A percentile compares a stretch with the other conserved stretches of the same genome.
Conservation (phyloP, 768 basidiomycete species). For the Cyathus striatus region DNA sequence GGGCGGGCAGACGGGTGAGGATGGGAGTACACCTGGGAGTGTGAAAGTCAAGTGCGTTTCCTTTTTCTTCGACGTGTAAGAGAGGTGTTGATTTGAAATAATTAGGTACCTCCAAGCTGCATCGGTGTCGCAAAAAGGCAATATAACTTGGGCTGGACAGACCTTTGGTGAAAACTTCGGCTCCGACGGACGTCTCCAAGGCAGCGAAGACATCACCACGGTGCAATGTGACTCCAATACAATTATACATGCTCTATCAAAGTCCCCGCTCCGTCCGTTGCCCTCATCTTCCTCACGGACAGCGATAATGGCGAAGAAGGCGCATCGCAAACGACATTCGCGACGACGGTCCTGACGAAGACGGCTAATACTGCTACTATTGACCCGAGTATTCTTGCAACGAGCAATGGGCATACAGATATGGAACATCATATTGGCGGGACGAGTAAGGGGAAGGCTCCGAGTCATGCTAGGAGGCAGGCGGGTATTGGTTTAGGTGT, state of each 20-base stretch:
- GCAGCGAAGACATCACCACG: slow-evolving; percentile 47
- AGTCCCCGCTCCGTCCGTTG: slow-evolving; percentile 68
- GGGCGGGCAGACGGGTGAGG: slow-evolving; percentile 12
- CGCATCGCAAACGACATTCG: slow-evolving; percentile 36
- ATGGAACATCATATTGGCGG: slow-evolving; percentile 24
- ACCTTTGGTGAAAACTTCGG: slow-evolving; percentile 58
- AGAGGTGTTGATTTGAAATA: neutral
- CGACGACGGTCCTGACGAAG: slow-evolving; percentile 49
- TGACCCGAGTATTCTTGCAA: slow-evolving; percentile 49
- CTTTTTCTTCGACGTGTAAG: too few relatives aligned
- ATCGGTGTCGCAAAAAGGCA: slow-evolving; percentile 53
- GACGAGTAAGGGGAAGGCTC: slow-evolving; percentile 30
- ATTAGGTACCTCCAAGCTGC: slow-evolving; percentile 51
- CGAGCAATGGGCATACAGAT: slow-evolving; percentile 52
- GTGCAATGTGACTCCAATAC: slow-evolving; percentile 51
- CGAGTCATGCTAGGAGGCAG: slow-evolving; percentile 7
- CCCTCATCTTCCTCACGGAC: slow-evolving; percentile 65
- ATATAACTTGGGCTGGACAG: slow-evolving; percentile 79
- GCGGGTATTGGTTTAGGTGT: neutral
- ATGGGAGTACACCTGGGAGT: slow-evolving; percentile 26
- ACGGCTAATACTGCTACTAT: slow-evolving; percentile 48
- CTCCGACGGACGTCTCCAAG: slow-evolving; percentile 64
- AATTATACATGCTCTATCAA: slow-evolving; percentile 53
- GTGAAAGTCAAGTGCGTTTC: slow-evolving; percentile 51
- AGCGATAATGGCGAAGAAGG: slow-evolving; percentile 23